Base-by-base conservation (phyloP, 768 basidiomycete species). In the Russula sp. region DNA sequence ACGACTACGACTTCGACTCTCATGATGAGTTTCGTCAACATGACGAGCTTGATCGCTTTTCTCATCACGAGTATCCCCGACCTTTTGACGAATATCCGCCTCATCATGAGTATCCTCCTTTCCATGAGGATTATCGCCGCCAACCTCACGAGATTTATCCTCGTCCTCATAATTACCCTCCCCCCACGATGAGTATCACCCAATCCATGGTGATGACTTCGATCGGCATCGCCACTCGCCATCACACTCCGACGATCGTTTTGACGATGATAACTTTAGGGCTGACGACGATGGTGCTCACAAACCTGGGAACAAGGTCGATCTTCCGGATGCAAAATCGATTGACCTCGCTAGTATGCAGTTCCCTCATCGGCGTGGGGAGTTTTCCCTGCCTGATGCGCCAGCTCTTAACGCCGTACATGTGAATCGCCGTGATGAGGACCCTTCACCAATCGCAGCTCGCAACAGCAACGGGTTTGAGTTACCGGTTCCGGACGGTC, bases 301-400 rank as follows among this genome's bases (percentile, higher is more conserved):
- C 20, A 65, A 61, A 20, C 44, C 28, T 2, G 1, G 20, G 20
- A 64, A 56, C 30, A 6, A 18, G 18, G 44, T 57, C 6, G 38
- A 55, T 0, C 20, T 60, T 44, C 48, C 59, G 5, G 38, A 61
- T 0, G 2, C 64, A 22, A 44, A 59, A 11, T 44, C 59, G 8
- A 2, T 65, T 20, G 49, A 61, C 32, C 54, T 65, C 14, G 64
- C 64, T 46, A 49, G 54, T 26, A 1, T 61, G 18, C 22, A 55
- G 30, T 14, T 65, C 53, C 64, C 48, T 5, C 36, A 36, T 36
- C 16, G 44, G 14, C 64, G 64, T 56, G 54, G 3, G 48, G 54
- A 42, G 3, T 2, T 32, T 6, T 8, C 24, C 7, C 3, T 55
- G 34, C 36, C 58, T 48, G 5, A 24, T 18, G 4, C 5, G 5